Evolutionary conservation across 2,329 filamentous ascomycete genomes (phyloP), one percentile per base, ranked within the genome.

Genomic region (Xylariaceae sp.): DNA sequence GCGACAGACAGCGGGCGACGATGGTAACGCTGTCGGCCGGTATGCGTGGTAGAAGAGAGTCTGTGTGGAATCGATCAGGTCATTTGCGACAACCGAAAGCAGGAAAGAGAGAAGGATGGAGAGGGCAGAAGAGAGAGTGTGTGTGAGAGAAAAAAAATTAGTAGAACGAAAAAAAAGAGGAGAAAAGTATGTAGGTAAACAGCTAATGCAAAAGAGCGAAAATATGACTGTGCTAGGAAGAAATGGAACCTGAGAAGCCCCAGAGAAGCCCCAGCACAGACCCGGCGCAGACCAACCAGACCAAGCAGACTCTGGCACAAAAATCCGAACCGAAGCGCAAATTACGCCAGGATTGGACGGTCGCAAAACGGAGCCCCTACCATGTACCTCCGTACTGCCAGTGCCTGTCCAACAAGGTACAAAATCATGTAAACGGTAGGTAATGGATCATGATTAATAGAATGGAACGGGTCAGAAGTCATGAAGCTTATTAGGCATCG

Each of bases 201-300:
- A 57, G 56, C 56, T 64, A 62, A 64, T 59, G 59, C 41, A 45
- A 45, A 45, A 45, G 41, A 45, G 41, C 51, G 58, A 59, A 59
- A 63, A 59, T 60, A 64, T 62, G 63, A 65, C 63, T 62, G 59
- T 64, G 59, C 61, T 60, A 61, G 10, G 34, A 50, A 34, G 59
- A 60, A 64, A 59, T 60, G 63, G 61, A 61, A 54, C 58, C 56
- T 53, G 53, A 49, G 53, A 30, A 30, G 23, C 23, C 23, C 23
- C 23, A 30, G 23, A 30, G 23, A 30, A 30, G 23, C 23, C 23
- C 23, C 23, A 30, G 23, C 23, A 1, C 23, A 30, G 23, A 30
- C 23, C 23, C 23, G 23, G 23, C 23, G 23, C 23, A 30, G 23
- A 30, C 23, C 23, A 30, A 30, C 23, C 50, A 58, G 50, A 57